Percentiles rank a stretch among this genome's conserved stretches.
Evolutionary conservation across 352 stramenopile genomes (phyloP).

Genomic region (Phytophthora pinifolia): DNA sequence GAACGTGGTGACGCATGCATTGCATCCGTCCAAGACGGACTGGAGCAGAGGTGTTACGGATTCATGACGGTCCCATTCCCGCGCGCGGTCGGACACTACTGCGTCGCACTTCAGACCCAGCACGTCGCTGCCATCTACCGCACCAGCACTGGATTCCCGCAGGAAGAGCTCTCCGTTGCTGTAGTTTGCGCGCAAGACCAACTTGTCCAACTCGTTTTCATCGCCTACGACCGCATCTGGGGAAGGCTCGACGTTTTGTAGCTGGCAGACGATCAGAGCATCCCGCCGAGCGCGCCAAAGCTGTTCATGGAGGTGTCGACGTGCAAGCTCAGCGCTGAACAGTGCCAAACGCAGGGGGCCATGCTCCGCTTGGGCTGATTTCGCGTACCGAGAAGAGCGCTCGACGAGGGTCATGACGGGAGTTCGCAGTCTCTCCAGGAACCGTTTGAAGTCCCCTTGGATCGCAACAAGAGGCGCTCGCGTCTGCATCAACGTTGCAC

Average conservation of each 20-base stretch:
- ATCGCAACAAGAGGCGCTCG: slow-evolving; percentile 55
- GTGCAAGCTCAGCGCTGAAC: slow-evolving; percentile 39
- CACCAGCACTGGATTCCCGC: slow-evolving; percentile 12
- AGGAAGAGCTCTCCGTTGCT: slow-evolving; percentile 53
- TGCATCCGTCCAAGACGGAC: slow-evolving; percentile 65
- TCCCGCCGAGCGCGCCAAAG: slow-evolving; percentile 59
- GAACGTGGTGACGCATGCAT: slow-evolving; percentile 70
- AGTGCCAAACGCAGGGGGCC: slow-evolving; percentile 50
- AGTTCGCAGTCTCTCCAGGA: slow-evolving; percentile 47
- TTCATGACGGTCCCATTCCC: slow-evolving; percentile 61
- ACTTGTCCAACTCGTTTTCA: slow-evolving; percentile 7
- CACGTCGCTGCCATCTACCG: slow-evolving; percentile 8
- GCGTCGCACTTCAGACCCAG: slow-evolving; percentile 58
- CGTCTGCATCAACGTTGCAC: slow-evolving; percentile 40
- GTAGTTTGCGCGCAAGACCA: slow-evolving; percentile 58
- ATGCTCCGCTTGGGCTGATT: slow-evolving; percentile 54
- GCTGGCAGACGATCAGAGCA: slow-evolving; percentile 63
- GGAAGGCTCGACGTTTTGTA: slow-evolving; percentile 40
- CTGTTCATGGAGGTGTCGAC: slow-evolving; percentile 71
- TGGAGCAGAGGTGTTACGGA: slow-evolving; percentile 61
- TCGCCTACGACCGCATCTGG: slow-evolving; percentile 1
- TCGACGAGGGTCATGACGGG: slow-evolving; percentile 55
- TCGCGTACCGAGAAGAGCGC: slow-evolving; percentile 47
- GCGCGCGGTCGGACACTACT: slow-evolving; percentile 63
- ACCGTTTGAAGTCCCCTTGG: slow-evolving; percentile 50